These are phyloP conservation scores for Saccharomyces hybrid DNA, from an alignment of 1,139 yeast genomes.

Conservation along the genomic window DNA sequence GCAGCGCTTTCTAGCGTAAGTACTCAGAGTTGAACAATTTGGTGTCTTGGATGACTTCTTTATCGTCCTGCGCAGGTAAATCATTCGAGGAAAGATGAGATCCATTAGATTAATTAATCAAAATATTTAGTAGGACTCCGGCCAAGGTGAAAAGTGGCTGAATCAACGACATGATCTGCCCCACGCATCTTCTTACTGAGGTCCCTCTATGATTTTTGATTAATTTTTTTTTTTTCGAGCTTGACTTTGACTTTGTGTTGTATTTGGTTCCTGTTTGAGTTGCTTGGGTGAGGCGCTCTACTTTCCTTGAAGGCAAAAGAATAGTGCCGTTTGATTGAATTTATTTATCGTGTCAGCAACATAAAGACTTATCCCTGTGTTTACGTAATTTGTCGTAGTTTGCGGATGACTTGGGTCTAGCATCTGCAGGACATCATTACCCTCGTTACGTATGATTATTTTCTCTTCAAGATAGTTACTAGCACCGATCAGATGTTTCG, in stretches of 20 bases:
- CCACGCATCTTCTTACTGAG: neutral
- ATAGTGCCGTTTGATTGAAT: neutral
- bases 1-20: neutral
- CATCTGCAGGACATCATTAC: neutral
- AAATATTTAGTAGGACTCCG: neutral
- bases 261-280: neutral
- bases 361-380: neutral
- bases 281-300: neutral
- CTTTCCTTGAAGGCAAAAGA: neutral
- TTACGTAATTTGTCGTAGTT: neutral
- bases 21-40: neutral
- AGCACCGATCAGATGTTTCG: neutral
- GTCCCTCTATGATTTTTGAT: neutral
- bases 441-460: neutral
- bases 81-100: neutral
- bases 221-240: neutral
- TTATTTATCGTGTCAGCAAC: neutral
- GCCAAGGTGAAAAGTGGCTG: neutral
- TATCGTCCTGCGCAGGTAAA: neutral
- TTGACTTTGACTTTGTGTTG: neutral
- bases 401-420: neutral
- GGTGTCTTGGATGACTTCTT: neutral
- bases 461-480: neutral
- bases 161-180: neutral
- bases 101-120: neutral